A percentile compares a stretch with the other conserved stretches of the same genome.
These are phyloP conservation scores for Deakozyma indianensis DNA, from an alignment of 805 yeast genomes.

Conservation along the genomic window DNA sequence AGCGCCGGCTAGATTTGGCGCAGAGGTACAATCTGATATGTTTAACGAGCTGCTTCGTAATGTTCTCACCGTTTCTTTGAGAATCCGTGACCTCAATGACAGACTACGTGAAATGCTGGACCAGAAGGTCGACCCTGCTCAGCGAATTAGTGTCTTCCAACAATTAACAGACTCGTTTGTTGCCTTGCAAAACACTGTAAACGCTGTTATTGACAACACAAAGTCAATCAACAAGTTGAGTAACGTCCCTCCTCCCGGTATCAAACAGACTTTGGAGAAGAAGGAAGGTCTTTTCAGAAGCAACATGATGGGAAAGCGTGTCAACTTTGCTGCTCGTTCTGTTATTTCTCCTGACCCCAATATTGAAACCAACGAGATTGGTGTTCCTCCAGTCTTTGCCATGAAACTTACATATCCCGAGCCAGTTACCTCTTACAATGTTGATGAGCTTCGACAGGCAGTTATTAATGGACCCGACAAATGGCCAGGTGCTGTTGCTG, in stretches of 20 bases:
- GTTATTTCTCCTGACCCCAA: slow-evolving; percentile 99
- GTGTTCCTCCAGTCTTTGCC: slow-evolving; percentile 98
- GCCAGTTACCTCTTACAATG: slow-evolving; percentile 89
- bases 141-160: slow-evolving; percentile 64
- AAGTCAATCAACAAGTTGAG: slow-evolving; percentile 53
- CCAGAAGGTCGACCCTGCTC: slow-evolving; percentile 44
- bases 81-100: slow-evolving; percentile 81
- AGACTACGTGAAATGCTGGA: slow-evolving; percentile 52
- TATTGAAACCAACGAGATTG: slow-evolving; percentile 94
- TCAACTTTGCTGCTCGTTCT: slow-evolving; percentile 96
- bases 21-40: slow-evolving; percentile 85
- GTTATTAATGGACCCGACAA: slow-evolving; percentile 94
- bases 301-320: slow-evolving; percentile 99
- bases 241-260: slow-evolving; percentile 70
- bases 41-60: slow-evolving; percentile 80
- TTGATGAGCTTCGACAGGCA: slow-evolving; percentile 80
- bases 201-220: slow-evolving; percentile 82
- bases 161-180: slow-evolving; percentile 93
- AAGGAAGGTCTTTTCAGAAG: slow-evolving; percentile 97
- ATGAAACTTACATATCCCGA: slow-evolving; percentile 92
- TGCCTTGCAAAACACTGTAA: slow-evolving; percentile 86
- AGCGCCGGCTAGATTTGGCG: slow-evolving; percentile 93
- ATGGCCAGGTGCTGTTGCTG: slow-evolving; percentile 98
- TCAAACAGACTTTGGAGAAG: slow-evolving; percentile 94
- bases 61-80: slow-evolving; percentile 61